phyloP scores from a whole-genome alignment of 768 basidiomycete genomes.

The Clitopilus passeckerianus region DNA sequence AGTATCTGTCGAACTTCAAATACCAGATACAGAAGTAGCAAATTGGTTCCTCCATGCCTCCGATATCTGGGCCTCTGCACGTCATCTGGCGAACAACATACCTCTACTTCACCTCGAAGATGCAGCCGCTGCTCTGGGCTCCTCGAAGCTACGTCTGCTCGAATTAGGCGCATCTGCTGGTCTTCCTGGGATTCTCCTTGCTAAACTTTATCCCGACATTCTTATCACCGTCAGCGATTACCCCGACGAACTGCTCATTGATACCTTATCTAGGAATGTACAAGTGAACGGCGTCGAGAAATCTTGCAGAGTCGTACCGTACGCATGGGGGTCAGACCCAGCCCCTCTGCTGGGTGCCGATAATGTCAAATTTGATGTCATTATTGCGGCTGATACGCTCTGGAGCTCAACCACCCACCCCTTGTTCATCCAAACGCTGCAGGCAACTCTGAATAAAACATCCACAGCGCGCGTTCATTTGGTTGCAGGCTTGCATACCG shows the following conservation, averaged over 20 bases:
- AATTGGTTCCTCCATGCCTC: constrained; percentile 80
- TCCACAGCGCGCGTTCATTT: constrained; percentile 49
- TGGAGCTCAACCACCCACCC: constrained; percentile 67
- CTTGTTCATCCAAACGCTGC: constrained; percentile 49
- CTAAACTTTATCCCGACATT: constrained; percentile 36
- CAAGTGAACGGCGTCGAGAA: constrained; percentile 39
- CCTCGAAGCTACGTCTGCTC: constrained; percentile 33
- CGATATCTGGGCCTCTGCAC: constrained; percentile 68
- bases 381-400: constrained; percentile 72
- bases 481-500: constrained; percentile 76
- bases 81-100: constrained; percentile 64
- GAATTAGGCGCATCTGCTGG: constrained; percentile 77
- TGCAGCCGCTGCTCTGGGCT: neutral
- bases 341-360: constrained; percentile 16
- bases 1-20: constrained; percentile 37
- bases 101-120: constrained; percentile 13
- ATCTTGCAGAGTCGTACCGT: constrained; percentile 49
- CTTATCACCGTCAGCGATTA: constrained; percentile 63
- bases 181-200: constrained; percentile 65
- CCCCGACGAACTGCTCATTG: constrained; percentile 59
- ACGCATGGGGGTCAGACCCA: constrained; percentile 62
- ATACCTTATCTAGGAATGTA: constrained; percentile 54
- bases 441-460: constrained; percentile 36
- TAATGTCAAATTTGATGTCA: constrained; percentile 47
- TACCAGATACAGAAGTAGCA: constrained; percentile 59